phyloP scores from a whole-genome alignment of 306 rosid species.

The Parietaria judaica region DNA sequence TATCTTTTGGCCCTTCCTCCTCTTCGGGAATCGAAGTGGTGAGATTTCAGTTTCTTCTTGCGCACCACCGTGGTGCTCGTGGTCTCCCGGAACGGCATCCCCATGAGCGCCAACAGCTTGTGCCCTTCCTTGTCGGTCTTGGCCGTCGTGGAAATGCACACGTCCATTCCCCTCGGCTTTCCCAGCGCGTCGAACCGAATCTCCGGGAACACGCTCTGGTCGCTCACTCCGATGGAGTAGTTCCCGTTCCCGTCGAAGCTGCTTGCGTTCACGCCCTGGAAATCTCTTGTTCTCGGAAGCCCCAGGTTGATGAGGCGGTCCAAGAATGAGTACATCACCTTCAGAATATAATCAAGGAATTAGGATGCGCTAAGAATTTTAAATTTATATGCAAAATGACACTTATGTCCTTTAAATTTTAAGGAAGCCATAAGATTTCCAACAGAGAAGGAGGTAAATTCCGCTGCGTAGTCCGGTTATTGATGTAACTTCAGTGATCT shows the following conservation, averaged over 20 bases:
- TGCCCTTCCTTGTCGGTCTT: conserved; percentile 75
- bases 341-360: conserved; percentile 9
- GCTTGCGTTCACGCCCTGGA: conserved; percentile 71
- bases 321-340: conserved; percentile 80
- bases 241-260: conserved; percentile 94
- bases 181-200: conserved; percentile 51
- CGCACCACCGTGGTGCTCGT: conserved; percentile 33
- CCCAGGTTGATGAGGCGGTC: conserved; percentile 84
- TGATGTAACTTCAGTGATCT: conserved; percentile 8
- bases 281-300: conserved; percentile 93
- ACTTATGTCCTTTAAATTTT: too few relatives aligned
- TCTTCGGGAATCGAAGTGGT: conserved; percentile 75
- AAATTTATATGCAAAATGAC: too few relatives aligned
- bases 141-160: conserved; percentile 75
- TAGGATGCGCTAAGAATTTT: neutral
- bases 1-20: conserved; percentile 54
- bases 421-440: too few relatives aligned
- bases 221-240: conserved; percentile 52
- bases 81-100: conserved; percentile 90
- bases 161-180: conserved; percentile 92
- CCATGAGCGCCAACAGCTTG: conserved; percentile 70
- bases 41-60: conserved; percentile 85
- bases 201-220: conserved; percentile 87
- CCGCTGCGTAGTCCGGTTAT: neutral
- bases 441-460: too few relatives aligned